Percentiles rank a stretch among this genome's conserved stretches.
Conservation (phyloP, 140 eudicot species). For the Anethum foeniculum region DNA sequence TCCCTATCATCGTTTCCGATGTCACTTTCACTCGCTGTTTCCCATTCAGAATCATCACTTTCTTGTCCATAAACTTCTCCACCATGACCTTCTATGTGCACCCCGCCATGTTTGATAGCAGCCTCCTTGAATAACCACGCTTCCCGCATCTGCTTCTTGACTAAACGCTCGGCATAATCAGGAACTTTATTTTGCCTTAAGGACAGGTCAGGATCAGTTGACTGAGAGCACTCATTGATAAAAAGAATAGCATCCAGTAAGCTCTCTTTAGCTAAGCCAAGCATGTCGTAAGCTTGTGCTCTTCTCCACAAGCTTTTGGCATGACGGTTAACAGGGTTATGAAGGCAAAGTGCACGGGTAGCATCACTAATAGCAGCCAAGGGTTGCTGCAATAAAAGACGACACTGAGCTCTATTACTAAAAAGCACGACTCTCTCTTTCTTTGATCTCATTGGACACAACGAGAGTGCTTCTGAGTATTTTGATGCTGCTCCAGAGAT, state of each 20-base stretch:
- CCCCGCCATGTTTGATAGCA: slow-evolving; percentile 76
- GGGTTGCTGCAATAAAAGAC: slow-evolving; percentile 84
- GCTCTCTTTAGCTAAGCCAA: slow-evolving; percentile 89
- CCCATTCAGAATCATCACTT: slow-evolving; percentile 96
- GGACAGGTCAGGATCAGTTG: slow-evolving; percentile 71
- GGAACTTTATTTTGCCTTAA: slow-evolving; percentile 88
- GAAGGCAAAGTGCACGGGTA: slow-evolving; percentile 89
- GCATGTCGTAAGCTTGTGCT: slow-evolving; percentile 97
- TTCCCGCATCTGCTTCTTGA: slow-evolving; percentile 94
- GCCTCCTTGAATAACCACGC: slow-evolving; percentile 98
- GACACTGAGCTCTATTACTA: slow-evolving; percentile 94
- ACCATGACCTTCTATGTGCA: slow-evolving; percentile 57
- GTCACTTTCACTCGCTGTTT: slow-evolving; percentile 96
- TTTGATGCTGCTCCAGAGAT: slow-evolving; percentile 88
- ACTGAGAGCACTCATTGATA: slow-evolving; percentile 85
- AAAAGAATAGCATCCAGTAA: slow-evolving; percentile 85
- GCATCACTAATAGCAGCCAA: slow-evolving; percentile 86
- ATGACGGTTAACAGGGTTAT: slow-evolving; percentile 86
- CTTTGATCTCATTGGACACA: slow-evolving; percentile 86
- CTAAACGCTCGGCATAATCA: slow-evolving; percentile 93
- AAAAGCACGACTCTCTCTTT: slow-evolving; percentile 89
- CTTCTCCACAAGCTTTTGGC: slow-evolving; percentile 99
- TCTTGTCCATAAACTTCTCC: slow-evolving; percentile 66
- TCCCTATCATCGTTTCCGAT: slow-evolving; percentile 57
- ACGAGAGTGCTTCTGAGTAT: slow-evolving; percentile 77